Conservation (phyloP, 352 stramenopile genomes). For the Pythium graminicola region DNA sequence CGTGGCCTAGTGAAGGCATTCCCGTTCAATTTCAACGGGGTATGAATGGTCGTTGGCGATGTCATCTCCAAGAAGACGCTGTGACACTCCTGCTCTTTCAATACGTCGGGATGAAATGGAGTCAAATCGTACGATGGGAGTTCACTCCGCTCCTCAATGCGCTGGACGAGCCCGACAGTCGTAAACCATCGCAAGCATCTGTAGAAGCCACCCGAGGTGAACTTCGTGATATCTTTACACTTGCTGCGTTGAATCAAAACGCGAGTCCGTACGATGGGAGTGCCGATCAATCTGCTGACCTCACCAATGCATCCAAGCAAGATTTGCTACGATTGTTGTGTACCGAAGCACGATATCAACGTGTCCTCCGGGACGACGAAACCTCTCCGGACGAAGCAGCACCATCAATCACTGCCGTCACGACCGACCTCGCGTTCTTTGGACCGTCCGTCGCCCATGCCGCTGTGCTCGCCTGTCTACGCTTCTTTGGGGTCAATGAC, state of each 20-base stretch:
- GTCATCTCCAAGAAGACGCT: conserved; percentile 18
- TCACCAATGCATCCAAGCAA: too few species aligned
- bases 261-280: conserved; percentile 1
- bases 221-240: conserved; percentile 6
- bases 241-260: conserved; percentile 5
- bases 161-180: neutral
- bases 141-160: too few species aligned
- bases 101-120: conserved; percentile 16
- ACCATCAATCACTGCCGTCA: conserved; percentile 6
- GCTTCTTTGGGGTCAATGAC: conserved; percentile 11
- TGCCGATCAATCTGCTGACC: too few species aligned
- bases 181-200: too few species aligned
- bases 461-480: conserved; percentile 12
- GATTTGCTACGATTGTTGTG: conserved; percentile 17
- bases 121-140: too few species aligned
- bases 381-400: too few species aligned
- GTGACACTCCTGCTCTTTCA: conserved; percentile 21
- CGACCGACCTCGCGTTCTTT: conserved; percentile 21
- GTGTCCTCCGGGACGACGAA: neutral
- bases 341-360: conserved; percentile 5
- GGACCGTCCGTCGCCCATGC: conserved; percentile 18
- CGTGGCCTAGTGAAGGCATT: conserved; percentile 8
- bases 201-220: too few species aligned
- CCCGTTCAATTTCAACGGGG: conserved; percentile 17
- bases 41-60: conserved; percentile 18